Base-by-base conservation (phyloP, 2,329 filamentous ascomycete species). In the Colletotrichum costaricense region DNA sequence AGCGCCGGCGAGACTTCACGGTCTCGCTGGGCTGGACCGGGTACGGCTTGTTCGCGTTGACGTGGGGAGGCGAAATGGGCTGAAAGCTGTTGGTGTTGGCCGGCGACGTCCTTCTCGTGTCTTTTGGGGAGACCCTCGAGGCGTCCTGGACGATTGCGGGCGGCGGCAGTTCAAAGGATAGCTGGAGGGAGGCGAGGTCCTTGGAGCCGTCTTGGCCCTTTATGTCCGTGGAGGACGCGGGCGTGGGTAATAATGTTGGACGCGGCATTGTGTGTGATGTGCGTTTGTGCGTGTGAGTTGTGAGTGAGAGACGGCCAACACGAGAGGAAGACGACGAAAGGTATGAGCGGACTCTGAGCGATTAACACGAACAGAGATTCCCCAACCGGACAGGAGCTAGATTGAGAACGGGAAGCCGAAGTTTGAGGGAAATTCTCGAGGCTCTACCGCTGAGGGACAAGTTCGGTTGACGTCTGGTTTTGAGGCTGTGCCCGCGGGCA, bases 191-290 rank as follows among this genome's bases (percentile, higher is more conserved):
- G 54, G 87, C 84, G 58, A 92, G 87, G 73, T 89, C 88, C 63
- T 87, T 86, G n/a, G 87, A 86, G 74, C 91, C 90, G 82, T 93
- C 92, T 82, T 94, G 91, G 76, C 91, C 92, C 69, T 90, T 89
- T 80, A 97, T 94, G 79, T 97, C 94, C 63, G 93, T 93, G 42
- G 94, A 96, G 12, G 94, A 93, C 65, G 91, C 92, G 54, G 94
- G 95, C 62, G 94, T 97, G 56, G 92, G 94, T 57, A 93, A 94
- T 67, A 92, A 86, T 68, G 85, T 86, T 57, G 89, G 87, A 72
- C 88, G 91, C 81, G 93, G 90, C 93, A 95, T 95, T 75, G 74
- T 42, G n/a, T 33, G 7, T n/a, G 7, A 19, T 81, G 76, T 62
- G 19, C 3, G 38, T 54, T 11, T 11, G 42, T 30, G 63, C 22